phyloP scores from a whole-genome alignment of 495 filamentous ascomycete genomes.

The Aspergillus cristatus region DNA sequence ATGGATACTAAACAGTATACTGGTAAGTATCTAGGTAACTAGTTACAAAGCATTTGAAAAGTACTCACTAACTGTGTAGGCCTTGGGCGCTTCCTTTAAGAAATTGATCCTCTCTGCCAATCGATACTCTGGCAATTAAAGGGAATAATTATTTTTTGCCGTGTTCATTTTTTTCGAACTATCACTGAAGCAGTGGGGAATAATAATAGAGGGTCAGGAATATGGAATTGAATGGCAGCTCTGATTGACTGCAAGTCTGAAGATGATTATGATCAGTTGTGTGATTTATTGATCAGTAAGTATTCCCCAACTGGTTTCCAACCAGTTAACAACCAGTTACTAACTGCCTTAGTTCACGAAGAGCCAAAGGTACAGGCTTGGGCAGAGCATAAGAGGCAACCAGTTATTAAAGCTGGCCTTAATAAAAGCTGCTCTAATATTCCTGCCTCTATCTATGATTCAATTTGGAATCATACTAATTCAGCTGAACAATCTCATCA shows the following conservation, averaged over 20 bases:
- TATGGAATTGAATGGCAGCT: conserved; percentile 4
- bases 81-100: neutral
- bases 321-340: conserved; percentile 1
- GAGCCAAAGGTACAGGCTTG: conserved; percentile 1
- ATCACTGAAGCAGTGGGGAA: no score
- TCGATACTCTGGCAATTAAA: no score
- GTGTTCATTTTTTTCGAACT: no score
- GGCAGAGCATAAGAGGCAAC: conserved; percentile 5
- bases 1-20: no score
- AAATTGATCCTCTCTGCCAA: conserved; percentile 2
- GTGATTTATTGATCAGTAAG: conserved; percentile 2
- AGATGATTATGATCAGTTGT: conserved; percentile 3
- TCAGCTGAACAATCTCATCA: conserved; percentile 8
- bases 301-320: neutral
- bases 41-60: no score
- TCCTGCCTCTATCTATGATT: conserved; percentile 3
- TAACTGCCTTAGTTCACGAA: conserved; percentile 6
- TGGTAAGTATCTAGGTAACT: no score
- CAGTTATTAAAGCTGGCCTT: conserved; percentile 5
- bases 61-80: no score
- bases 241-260: conserved; percentile 1
- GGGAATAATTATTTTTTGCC: no score
- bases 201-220: neutral
- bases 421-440: conserved; percentile 8
- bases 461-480: conserved; percentile 6